Base-by-base conservation (phyloP, 108 stramenopile genomes). In the Asterionellopsis glacialis region DNA sequence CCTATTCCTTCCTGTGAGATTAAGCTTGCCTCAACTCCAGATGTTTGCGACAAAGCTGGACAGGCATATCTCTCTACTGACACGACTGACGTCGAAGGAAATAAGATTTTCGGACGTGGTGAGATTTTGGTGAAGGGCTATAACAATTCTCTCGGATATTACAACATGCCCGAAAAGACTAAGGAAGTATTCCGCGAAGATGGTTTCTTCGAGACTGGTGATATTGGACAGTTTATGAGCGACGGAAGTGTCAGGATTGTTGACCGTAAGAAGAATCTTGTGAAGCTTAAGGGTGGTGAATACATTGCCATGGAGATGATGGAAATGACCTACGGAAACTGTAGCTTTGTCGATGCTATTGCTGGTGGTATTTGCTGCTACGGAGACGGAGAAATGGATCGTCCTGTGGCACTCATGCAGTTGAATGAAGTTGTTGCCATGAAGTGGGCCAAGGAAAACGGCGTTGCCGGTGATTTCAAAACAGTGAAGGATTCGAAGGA, bases 221-320 rank as follows among this genome's bases (percentile, higher is more conserved):
- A 94, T 75, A 90, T 94, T 78, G 93, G 93, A 19, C 90, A 89
- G 67, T 89, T 89, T 56, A 79, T 85, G 59, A 56, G 49, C 0
- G 89, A 94, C 65, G 93, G 93, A 26, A 86, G 82, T 59, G 42
- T 94, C 43, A 71, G 81, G 49, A 91, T 94, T 70, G 88, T 91
- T 40, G 90, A 91, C 55, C 86, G 90, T n/a, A 85, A 86, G 69
- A 94, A 97, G 81, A 94, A 97, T 61, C 80, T 96, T 51, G 94
- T 96, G 74, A 96, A 95, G 73, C 76, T 95, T 55, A 90, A 85
- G 63, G 82, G 90, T 59, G 96, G 96, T 19, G 96, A 97, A 68
- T 97, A 97, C 69, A 80, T 97, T 45, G 86, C 86, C 9, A 63
- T 93, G 42, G 92, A 90, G 47, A 86, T 81, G 61, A 90, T 93